phyloP scores from a whole-genome alignment of 2,329 filamentous ascomycete genomes.

The Didymella arachidicola region DNA sequence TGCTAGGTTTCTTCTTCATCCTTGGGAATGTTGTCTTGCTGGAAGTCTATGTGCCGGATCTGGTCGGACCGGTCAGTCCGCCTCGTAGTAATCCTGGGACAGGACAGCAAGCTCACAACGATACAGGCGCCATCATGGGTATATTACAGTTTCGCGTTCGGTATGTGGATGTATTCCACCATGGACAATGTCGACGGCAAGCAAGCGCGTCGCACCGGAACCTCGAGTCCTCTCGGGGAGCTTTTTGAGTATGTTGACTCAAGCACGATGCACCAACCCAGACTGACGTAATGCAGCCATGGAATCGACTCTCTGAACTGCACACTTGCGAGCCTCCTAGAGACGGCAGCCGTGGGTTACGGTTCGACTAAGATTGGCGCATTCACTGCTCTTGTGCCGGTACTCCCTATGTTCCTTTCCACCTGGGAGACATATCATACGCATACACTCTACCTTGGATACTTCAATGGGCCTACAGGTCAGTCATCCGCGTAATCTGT shows the following conservation, averaged over 20 bases:
- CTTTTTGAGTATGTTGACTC: constrained; percentile 76
- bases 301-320: constrained; percentile 98
- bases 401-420: constrained; percentile 98
- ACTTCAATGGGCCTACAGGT: constrained; percentile 92
- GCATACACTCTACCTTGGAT: constrained; percentile 93
- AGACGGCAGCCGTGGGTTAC: constrained; percentile 91
- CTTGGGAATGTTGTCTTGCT: constrained; percentile 80
- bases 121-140: constrained; percentile 83
- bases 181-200: constrained; percentile 99
- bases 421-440: constrained; percentile 99
- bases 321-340: constrained; percentile 87
- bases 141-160: constrained; percentile 94
- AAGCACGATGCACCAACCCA: constrained; percentile 35
- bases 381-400: constrained; percentile 90
- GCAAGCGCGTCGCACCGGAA: constrained; percentile 92
- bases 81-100: not conserved
- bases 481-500: constrained; percentile 3
- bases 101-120: constrained; percentile 22
- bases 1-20: constrained; percentile 94
- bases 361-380: constrained; percentile 84
- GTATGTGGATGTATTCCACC: constrained; percentile 97
- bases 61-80: constrained; percentile 80
- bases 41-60: constrained; percentile 83
- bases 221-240: constrained; percentile 92
- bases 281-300: constrained; percentile 63